A percentile compares a stretch with the other conserved stretches of the same genome.
phyloP scores from a whole-genome alignment of 2,329 filamentous ascomycete genomes.

The Penicillium sp. region DNA sequence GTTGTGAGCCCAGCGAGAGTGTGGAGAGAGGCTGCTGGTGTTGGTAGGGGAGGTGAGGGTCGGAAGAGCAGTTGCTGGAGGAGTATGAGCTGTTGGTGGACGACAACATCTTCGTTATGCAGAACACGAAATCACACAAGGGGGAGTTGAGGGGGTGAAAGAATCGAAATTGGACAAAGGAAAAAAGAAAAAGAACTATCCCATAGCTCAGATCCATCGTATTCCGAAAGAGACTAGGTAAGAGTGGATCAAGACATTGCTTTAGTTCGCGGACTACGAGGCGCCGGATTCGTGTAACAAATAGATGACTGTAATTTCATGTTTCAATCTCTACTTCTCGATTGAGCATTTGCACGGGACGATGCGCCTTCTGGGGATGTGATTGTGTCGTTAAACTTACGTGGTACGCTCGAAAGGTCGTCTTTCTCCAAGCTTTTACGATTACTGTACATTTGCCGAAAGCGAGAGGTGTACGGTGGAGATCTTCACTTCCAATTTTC shows the following conservation, averaged over 20 bases:
- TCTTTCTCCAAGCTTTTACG: neutral
- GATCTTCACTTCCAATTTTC: neutral
- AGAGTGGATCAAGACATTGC: slow-evolving; percentile 26
- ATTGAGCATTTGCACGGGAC: neutral
- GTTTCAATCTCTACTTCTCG: slow-evolving; percentile 2
- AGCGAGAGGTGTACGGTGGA: neutral
- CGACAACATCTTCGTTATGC: slow-evolving; percentile 23
- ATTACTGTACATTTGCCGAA: too few species aligned
- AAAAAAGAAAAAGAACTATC: slow-evolving; percentile 5
- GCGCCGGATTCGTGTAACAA: slow-evolving; percentile 23
- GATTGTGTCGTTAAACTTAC: neutral
- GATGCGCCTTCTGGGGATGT: neutral
- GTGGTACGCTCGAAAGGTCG: neutral
- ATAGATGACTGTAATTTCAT: slow-evolving; percentile 25
- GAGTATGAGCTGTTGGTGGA: slow-evolving; percentile 30
- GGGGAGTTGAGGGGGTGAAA: neutral
- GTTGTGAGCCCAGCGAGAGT: slow-evolving; percentile 21
- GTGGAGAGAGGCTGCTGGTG: slow-evolving; percentile 27
- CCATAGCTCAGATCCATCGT: slow-evolving; percentile 15
- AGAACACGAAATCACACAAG: neutral
- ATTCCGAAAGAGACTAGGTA: slow-evolving; percentile 18
- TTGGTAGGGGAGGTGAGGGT: slow-evolving; percentile 26
- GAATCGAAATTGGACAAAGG: neutral
- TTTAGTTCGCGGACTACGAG: slow-evolving; percentile 19
- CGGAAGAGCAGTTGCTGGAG: slow-evolving; percentile 28